phyloP scores from a whole-genome alignment of 2,329 filamentous ascomycete genomes.

The Lasiodiplodia theobromae region DNA sequence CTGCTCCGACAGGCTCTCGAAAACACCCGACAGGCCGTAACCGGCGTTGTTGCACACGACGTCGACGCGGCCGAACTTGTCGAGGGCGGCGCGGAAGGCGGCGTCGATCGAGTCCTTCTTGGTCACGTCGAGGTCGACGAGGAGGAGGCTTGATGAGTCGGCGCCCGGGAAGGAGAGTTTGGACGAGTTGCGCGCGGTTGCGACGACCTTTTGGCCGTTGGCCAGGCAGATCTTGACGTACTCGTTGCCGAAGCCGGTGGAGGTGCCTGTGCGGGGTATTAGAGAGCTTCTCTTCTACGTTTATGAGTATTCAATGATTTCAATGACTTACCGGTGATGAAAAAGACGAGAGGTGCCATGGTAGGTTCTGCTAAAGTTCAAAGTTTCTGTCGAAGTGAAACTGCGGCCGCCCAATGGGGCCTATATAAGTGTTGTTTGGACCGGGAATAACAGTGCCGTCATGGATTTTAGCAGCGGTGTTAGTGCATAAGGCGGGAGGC shows the following conservation, averaged over 20 bases:
- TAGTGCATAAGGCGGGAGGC: not conserved
- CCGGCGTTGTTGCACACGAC: conserved; percentile 69
- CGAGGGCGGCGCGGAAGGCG: conserved; percentile 54
- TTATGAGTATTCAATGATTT: too few species aligned
- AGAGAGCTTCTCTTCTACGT: not conserved
- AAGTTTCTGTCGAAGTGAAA: not conserved
- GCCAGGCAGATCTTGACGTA: conserved; percentile 45
- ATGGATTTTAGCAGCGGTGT: conserved; percentile 8
- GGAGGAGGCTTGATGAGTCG: conserved; percentile 40
- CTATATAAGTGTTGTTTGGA: not conserved
- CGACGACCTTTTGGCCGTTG: conserved; percentile 52
- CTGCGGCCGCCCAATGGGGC: not conserved
- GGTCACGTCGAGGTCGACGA: conserved; percentile 60
- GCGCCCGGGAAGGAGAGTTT: conserved; percentile 58
- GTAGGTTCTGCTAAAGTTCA: not conserved
- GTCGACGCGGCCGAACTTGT: conserved; percentile 63
- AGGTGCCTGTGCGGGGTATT: conserved; percentile 42
- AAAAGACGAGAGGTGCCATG: conserved; percentile 55
- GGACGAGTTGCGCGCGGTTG: conserved; percentile 53
- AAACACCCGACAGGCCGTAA: conserved; percentile 61
- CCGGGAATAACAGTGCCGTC: not conserved
- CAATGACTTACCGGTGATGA: conserved; percentile 40
- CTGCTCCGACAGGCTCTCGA: conserved; percentile 60
- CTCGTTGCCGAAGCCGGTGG: conserved; percentile 56
- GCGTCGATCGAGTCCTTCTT: conserved; percentile 52